Base-by-base conservation (phyloP, 202 grass and related monocot species). In the Alloteropsis angusta region DNA sequence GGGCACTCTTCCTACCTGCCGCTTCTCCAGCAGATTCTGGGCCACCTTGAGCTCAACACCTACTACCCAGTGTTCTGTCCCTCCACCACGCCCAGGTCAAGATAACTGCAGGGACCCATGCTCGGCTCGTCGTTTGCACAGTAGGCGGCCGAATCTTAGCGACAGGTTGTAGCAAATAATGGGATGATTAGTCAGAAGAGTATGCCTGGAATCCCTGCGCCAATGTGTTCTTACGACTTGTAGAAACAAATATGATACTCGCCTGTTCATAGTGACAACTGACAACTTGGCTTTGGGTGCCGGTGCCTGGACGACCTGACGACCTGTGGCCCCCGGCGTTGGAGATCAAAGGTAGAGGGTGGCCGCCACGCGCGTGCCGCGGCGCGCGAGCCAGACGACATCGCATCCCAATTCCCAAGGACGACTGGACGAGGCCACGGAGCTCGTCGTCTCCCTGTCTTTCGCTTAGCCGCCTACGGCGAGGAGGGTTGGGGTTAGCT, bases 1-100 rank as follows among this genome's bases (percentile, higher is more conserved):
- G 82, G 92, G 30, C 90, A 96, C 42, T 88, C 92, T 4, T 99
- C 96, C 10, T 99, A 96, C 82, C 18, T 96, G 22, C 87, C 65
- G 28, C 56, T 85, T 56, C 14, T 78, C 25, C 64, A 81, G 21
- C 76, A 79, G 57, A 93, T 99, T 42, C 84, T 99, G 47, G 82
- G 88, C 50, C 85, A 87, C 56, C 92, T 96, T 44, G 90, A 99
- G 85, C 63, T 99, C 13, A 91, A 93, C 30, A 86, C 79, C 1
- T 91, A 93, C 68, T 93, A 86, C 62, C 90, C 88, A 13, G 96
- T 96, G 39, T 91, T 91, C 87, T 61, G 25, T 65, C 53, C 87
- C 36, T 2, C 5, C 59, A 2, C 5, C 59, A 89, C 71, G 6
- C 76, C 86, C 45, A 84, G 7, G 46, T 49, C 62, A 36, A 78